These are phyloP conservation scores for Mycocalia duriaeana DNA, from an alignment of 1,284 basidiomycete genomes.

Conservation along the genomic window DNA sequence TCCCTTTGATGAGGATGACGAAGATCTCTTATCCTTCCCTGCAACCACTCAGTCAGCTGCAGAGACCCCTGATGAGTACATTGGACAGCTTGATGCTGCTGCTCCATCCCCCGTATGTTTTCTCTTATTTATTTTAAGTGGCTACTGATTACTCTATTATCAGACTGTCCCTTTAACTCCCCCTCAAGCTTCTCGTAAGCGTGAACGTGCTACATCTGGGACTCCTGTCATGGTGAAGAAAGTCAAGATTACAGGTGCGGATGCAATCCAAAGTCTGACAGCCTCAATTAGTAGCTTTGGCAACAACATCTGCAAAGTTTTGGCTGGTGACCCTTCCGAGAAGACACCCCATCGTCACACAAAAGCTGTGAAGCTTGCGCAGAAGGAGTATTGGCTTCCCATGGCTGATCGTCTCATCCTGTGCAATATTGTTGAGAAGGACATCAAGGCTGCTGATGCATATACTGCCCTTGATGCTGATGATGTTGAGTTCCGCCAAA, in stretches of 20 bases:
- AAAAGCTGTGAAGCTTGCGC: slow-evolving; percentile 8
- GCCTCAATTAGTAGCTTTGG: slow-evolving; percentile 7
- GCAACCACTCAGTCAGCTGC: neutral
- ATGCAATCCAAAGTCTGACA: slow-evolving; percentile 7
- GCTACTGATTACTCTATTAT: neutral
- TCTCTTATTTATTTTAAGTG: neutral
- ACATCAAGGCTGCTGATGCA: slow-evolving; percentile 12
- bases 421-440: slow-evolving; percentile 12
- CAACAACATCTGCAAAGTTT: slow-evolving; percentile 8
- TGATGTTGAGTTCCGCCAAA: slow-evolving; percentile 1
- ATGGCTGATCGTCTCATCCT: slow-evolving; percentile 6
- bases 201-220: slow-evolving; percentile 7
- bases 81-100: neutral
- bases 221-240: slow-evolving; percentile 4
- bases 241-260: slow-evolving; percentile 4
- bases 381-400: slow-evolving; percentile 13
- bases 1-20: neutral
- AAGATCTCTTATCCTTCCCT: neutral
- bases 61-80: neutral
- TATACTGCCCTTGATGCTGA: slow-evolving; percentile 12
- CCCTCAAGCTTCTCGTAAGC: slow-evolving; percentile 3
- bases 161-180: slow-evolving; percentile 5
- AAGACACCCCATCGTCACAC: slow-evolving; percentile 7
- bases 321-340: slow-evolving; percentile 4
- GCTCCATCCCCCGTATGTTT: neutral